A percentile compares a stretch with the other conserved stretches of the same genome.
These are phyloP conservation scores for Triticum monococcum DNA, from an alignment of 176 grass and related monocot genomes.

Conservation along the genomic window DNA sequence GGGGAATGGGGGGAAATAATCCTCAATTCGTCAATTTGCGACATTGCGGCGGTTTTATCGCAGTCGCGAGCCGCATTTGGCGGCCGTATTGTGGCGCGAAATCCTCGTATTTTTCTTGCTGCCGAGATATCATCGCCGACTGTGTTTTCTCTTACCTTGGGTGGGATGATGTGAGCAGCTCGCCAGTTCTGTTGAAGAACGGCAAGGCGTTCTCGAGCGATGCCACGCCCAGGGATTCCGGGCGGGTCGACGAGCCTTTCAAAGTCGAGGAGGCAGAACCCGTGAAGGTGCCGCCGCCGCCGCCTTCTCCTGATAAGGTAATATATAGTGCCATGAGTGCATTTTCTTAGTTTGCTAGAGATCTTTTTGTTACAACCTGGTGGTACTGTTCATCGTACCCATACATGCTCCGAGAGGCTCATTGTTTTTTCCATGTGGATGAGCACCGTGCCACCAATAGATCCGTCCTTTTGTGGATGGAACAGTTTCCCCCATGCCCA, in stretches of 20 bases:
- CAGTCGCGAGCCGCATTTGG: not conserved
- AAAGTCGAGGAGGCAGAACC: conserved; percentile 84
- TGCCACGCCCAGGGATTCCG: conserved; percentile 28
- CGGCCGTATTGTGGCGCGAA: not conserved
- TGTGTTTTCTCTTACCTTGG: not conserved
- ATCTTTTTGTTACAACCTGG: not conserved
- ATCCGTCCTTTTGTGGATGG: not conserved
- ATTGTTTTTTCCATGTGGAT: conserved; percentile 1
- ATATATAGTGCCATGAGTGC: not conserved
- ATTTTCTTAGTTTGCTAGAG: not conserved
- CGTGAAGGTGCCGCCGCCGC: conserved; percentile 40
- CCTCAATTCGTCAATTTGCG: not conserved
- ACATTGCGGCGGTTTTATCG: not conserved
- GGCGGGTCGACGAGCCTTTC: conserved; percentile 57
- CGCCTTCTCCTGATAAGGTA: conserved; percentile 75
- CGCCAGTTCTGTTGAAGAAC: conserved; percentile 41
- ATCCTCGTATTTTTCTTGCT: not conserved
- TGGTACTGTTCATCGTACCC: not conserved
- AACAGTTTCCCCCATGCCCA: not conserved
- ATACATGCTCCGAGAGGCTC: conserved; percentile 7
- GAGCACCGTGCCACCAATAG: not conserved
- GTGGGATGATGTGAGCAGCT: conserved; percentile 27
- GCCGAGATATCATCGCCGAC: not conserved
- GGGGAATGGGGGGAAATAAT: not conserved
- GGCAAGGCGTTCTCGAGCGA: conserved; percentile 52